These are phyloP conservation scores for Lasiosphaeriaceae sp. DNA, from an alignment of 495 filamentous ascomycete species.

Conservation along the genomic window DNA sequence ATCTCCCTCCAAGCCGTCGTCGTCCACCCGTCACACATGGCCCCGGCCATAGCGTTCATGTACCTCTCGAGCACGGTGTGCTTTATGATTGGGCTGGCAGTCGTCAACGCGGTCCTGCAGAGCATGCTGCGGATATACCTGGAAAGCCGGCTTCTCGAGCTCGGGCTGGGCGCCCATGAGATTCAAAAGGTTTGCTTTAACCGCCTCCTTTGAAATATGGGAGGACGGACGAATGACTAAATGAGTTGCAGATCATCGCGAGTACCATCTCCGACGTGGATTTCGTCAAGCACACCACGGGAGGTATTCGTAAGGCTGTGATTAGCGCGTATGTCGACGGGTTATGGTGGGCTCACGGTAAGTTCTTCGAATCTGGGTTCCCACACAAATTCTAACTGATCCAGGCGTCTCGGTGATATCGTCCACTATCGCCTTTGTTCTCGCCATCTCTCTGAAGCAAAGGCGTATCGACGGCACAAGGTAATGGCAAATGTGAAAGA, in stretches of 20 bases:
- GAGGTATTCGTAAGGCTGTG: conserved; percentile 26
- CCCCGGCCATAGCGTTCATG: conserved; percentile 53
- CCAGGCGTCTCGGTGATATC: conserved; percentile 24
- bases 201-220: neutral
- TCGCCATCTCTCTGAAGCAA: conserved; percentile 25
- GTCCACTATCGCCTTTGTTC: conserved; percentile 14
- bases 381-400: neutral
- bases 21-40: conserved; percentile 43
- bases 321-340: conserved; percentile 35
- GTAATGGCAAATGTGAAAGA: conserved; percentile 25
- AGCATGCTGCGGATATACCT: conserved; percentile 23
- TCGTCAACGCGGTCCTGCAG: conserved; percentile 43
- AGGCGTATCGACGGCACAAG: conserved; percentile 1
- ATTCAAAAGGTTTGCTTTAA: conserved; percentile 20
- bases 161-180: conserved; percentile 22
- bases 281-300: conserved; percentile 46
- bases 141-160: conserved; percentile 13
- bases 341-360: conserved; percentile 36
- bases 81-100: conserved; percentile 49
- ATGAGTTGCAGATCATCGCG: conserved; percentile 31
- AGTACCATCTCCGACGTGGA: conserved; percentile 43
- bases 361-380: neutral
- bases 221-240: too few relatives aligned
- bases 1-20: conserved; percentile 53
- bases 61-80: conserved; percentile 49